Conservation (phyloP, 1,139 yeast species). For the Yamadazyma diospyri region DNA sequence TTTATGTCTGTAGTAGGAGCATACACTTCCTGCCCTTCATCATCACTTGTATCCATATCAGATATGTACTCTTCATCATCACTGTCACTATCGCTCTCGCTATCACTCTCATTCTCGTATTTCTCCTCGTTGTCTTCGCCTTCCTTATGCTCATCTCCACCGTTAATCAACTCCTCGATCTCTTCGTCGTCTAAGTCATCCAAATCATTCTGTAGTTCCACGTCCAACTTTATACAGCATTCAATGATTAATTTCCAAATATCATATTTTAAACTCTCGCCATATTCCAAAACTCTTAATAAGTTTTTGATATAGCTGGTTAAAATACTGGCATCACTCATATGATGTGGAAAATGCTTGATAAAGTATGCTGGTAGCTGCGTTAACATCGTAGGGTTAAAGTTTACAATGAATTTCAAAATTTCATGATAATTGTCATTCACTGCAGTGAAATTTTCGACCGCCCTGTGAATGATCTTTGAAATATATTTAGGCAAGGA, state of each 20-base stretch:
- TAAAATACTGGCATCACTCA: conserved; percentile 52
- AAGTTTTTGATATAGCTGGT: conserved; percentile 66
- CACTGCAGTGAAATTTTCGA: conserved; percentile 47
- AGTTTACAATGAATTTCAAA: conserved; percentile 57
- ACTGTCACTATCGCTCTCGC: conserved; percentile 33
- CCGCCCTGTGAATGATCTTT: conserved; percentile 67
- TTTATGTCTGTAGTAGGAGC: conserved; percentile 43
- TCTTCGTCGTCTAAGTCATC: conserved; percentile 81
- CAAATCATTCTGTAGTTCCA: conserved; percentile 85
- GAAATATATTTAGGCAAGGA: conserved; percentile 87
- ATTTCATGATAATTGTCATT: conserved; percentile 46
- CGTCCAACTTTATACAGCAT: conserved; percentile 81
- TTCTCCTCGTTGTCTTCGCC: conserved; percentile 24
- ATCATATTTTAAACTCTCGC: conserved; percentile 67
- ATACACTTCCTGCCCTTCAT: conserved; percentile 29
- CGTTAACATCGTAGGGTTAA: conserved; percentile 78
- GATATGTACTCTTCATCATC: conserved; percentile 15
- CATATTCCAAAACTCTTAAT: conserved; percentile 57
- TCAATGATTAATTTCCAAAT: conserved; percentile 83
- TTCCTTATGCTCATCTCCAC: conserved; percentile 41
- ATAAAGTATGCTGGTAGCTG: conserved; percentile 59
- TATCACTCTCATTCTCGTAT: conserved; percentile 20
- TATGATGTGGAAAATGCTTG: conserved; percentile 72
- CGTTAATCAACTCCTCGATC: conserved; percentile 58
- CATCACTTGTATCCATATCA: conserved; percentile 50